Base-by-base conservation (phyloP, 208 protist species). In the Crithidia bombi region DNA sequence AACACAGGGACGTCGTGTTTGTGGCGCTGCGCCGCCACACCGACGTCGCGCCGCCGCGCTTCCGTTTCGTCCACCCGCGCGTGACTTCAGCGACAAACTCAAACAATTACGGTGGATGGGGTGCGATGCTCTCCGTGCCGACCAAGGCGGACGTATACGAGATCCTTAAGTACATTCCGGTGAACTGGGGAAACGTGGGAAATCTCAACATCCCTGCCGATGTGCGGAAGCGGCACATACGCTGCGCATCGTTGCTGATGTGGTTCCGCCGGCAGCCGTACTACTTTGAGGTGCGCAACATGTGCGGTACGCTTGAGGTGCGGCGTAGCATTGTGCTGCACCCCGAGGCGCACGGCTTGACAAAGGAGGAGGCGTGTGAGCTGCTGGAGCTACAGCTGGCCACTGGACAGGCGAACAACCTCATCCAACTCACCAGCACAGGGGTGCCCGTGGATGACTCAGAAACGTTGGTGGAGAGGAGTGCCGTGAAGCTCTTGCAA, bases 71-170 rank as follows among this genome's bases (percentile, higher is more conserved):
- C 26, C 73, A 82, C 44, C 74, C 74, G 14, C 70, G 61, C 35
- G 51, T 35, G 21, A 58, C 63, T 26, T 7, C 64, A 23, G 54
- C 78, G 50, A 93, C 90, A 72, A 78, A 78, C 64, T n/a, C n/a
- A n/a, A n/a, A n/a, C n/a, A n/a, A n/a, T n/a, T 94, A 81, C 65
- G 85, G 87, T 35, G 87, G 91, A n/a, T 96, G 91, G 89, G 86
- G 85, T 21, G 41, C 33, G 14, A 55, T 57, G 21, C 5, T 14
- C 12, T 67, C 58, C 15, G 79, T 94, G 23, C 91, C 91, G 12
- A 93, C 84, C 25, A 68, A 73, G 19, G 77, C 86, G 36, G 91
- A 94, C 65, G 86, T 96, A 33, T 86, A 85, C 54, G 86, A 92
- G 56, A 85, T 96, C 14, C 75, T 96, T 11, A 86, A 89, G 56